A percentile compares a stretch with the other conserved stretches of the same genome.
Evolutionary conservation across 139 green algal species (phyloP).

Genomic region (Nannochloris sp.): DNA sequence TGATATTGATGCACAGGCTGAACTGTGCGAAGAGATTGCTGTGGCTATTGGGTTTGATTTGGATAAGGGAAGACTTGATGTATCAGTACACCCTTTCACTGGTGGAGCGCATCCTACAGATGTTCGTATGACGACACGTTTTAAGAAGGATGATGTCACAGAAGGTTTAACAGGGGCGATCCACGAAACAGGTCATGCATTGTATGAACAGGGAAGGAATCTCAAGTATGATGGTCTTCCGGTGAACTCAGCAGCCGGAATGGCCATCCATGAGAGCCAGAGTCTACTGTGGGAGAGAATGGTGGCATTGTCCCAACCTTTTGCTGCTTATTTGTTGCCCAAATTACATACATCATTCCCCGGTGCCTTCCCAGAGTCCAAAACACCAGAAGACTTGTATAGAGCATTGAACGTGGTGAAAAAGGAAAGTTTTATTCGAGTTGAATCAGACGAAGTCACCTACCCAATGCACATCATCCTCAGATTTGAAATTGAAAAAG

Average conservation of each 20-base stretch:
- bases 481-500: constrained; percentile 70
- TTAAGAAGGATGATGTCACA: constrained; percentile 65
- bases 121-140: constrained; percentile 88
- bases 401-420: constrained; percentile 61
- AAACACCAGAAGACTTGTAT: constrained; percentile 53
- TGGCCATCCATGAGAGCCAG: constrained; percentile 86
- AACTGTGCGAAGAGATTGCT: constrained; percentile 38
- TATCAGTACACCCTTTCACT: constrained; percentile 76
- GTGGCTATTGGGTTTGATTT: constrained; percentile 72
- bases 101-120: constrained; percentile 61
- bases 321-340: constrained; percentile 45
- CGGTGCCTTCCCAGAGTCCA: constrained; percentile 28
- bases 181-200: constrained; percentile 70
- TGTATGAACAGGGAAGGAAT: constrained; percentile 88
- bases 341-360: constrained; percentile 37
- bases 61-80: constrained; percentile 64
- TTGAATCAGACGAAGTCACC: constrained; percentile 80
- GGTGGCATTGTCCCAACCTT: constrained; percentile 59
- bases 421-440: constrained; percentile 63
- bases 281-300: constrained; percentile 85
- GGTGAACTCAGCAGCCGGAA: constrained; percentile 46
- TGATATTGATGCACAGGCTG: constrained; percentile 27
- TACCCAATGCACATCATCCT: constrained; percentile 91
- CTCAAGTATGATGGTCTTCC: constrained; percentile 61
- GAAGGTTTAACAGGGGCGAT: constrained; percentile 65